Conservation (phyloP, 495 filamentous ascomycete species). For the Xylaria venustula region DNA sequence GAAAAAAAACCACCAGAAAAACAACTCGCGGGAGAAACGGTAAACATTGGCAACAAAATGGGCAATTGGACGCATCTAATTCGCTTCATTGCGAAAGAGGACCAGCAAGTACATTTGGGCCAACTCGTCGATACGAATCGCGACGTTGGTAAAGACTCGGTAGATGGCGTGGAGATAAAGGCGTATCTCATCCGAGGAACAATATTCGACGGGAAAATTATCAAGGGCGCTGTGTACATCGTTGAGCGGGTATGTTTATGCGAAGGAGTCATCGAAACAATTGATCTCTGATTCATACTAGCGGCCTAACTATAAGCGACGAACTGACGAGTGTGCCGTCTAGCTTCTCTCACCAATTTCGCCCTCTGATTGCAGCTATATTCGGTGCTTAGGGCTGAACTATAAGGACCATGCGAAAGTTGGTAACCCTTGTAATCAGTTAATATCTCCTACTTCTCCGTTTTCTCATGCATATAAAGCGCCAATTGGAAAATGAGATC, state of each 20-base stretch:
- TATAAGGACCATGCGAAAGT: slow-evolving; percentile 42
- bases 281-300: background rate
- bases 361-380: slow-evolving; percentile 42
- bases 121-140: slow-evolving; percentile 30
- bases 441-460: background rate
- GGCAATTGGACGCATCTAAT: slow-evolving; percentile 43
- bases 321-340: background rate
- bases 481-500: background rate
- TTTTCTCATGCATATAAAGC: background rate
- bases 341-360: slow-evolving; percentile 36
- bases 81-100: slow-evolving; percentile 47
- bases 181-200: slow-evolving; percentile 36
- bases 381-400: slow-evolving; percentile 49
- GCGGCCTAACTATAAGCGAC: background rate
- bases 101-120: slow-evolving; percentile 40
- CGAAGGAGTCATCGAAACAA: too few relatives aligned
- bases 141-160: slow-evolving; percentile 38
- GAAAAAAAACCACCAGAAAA: background rate
- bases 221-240: slow-evolving; percentile 30
- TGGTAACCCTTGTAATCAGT: background rate
- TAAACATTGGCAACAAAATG: background rate
- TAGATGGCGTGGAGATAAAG: slow-evolving; percentile 33
- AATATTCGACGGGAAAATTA: slow-evolving; percentile 40
- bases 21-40: too few relatives aligned
- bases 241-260: slow-evolving; percentile 21